Evolutionary conservation across 345 rosid genomes (phyloP).

Genomic region (Combretum micranthum): DNA sequence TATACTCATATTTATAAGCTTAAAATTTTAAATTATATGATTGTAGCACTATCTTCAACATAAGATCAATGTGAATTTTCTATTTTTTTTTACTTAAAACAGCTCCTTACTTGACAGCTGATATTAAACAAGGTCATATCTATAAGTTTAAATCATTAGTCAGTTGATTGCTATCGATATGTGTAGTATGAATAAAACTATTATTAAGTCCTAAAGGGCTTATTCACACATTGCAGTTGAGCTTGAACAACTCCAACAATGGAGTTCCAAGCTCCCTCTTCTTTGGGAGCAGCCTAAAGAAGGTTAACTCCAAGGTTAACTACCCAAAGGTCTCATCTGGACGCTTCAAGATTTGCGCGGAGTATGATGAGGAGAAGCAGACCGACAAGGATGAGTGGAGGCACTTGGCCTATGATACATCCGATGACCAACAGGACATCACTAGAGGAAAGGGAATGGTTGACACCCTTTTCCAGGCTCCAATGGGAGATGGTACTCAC

Average conservation of each 20-base stretch:
- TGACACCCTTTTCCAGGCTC: slow-evolving; percentile 21
- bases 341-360: slow-evolving; percentile 16
- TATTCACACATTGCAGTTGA: slow-evolving; percentile 11
- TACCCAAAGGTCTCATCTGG: slow-evolving; percentile 11
- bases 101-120: too few species aligned
- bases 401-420: slow-evolving; percentile 15
- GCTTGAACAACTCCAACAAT: slow-evolving; percentile 14
- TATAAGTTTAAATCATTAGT: too few species aligned
- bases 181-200: too few species aligned
- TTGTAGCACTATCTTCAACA: too few species aligned
- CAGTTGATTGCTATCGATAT: too few species aligned
- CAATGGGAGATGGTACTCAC: slow-evolving; percentile 14
- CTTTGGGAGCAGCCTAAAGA: slow-evolving; percentile 14
- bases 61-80: too few species aligned
- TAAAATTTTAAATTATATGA: too few species aligned
- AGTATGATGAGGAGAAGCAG: slow-evolving; percentile 15
- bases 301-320: slow-evolving; percentile 11
- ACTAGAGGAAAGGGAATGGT: slow-evolving; percentile 25
- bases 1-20: too few species aligned
- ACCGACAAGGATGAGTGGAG: slow-evolving; percentile 14
- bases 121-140: too few species aligned
- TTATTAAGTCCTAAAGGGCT: not conserved
- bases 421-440: slow-evolving; percentile 25
- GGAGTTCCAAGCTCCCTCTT: slow-evolving; percentile 17
- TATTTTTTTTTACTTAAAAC: too few species aligned